Evolutionary conservation across 768 basidiomycete species (phyloP).

Genomic region (Rubroboletus satanas): DNA sequence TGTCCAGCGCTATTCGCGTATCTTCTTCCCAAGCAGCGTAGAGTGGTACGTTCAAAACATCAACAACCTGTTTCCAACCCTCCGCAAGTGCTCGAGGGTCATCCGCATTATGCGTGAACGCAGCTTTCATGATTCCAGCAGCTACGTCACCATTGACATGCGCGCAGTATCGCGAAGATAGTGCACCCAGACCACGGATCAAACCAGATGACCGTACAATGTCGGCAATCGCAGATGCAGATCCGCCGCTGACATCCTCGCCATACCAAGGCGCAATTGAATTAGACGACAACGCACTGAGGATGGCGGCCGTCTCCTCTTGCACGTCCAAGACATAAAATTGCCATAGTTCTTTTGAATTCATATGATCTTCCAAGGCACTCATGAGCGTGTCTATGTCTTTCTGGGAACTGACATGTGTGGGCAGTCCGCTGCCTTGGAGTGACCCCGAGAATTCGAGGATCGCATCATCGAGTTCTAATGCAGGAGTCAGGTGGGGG

Average conservation of each 20-base stretch:
- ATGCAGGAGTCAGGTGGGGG: slow-evolving; percentile 87
- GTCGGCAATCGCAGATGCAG: slow-evolving; percentile 60
- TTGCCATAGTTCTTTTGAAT: slow-evolving; percentile 79
- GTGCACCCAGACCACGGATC: slow-evolving; percentile 55
- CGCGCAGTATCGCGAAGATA: slow-evolving; percentile 66
- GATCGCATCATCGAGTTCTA: slow-evolving; percentile 87
- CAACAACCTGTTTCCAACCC: slow-evolving; percentile 74
- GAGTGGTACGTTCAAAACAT: slow-evolving; percentile 83
- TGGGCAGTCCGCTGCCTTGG: slow-evolving; percentile 65
- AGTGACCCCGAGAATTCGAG: slow-evolving; percentile 74
- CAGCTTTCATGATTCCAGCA: slow-evolving; percentile 72
- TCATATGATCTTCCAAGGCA: slow-evolving; percentile 59
- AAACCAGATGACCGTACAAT: slow-evolving; percentile 52
- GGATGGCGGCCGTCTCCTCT: slow-evolving; percentile 56
- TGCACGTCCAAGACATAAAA: slow-evolving; percentile 85
- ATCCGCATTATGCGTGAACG: slow-evolving; percentile 45
- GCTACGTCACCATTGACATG: slow-evolving; percentile 59
- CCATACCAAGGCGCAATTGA: slow-evolving; percentile 59
- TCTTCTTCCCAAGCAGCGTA: slow-evolving; percentile 89
- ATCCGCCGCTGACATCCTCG: slow-evolving; percentile 53
- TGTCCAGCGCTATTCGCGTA: slow-evolving; percentile 64
- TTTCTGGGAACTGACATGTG: slow-evolving; percentile 51
- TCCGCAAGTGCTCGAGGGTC: slow-evolving; percentile 56
- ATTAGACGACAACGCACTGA: slow-evolving; percentile 27
- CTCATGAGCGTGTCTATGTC: slow-evolving; percentile 68